phyloP scores from a whole-genome alignment of 306 rosid genomes.

The Hylodesmum podocarpum region DNA sequence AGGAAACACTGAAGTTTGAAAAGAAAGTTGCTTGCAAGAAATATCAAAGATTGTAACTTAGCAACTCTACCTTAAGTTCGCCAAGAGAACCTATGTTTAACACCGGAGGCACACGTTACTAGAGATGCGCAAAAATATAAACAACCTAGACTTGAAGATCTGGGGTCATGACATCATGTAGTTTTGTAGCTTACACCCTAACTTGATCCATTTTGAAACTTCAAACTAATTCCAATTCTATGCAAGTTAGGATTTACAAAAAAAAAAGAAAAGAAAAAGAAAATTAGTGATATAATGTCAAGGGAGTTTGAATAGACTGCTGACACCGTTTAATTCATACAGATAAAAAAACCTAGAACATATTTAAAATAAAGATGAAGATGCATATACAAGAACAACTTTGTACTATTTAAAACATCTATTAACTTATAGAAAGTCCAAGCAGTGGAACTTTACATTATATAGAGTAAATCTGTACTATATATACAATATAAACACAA shows the following conservation, averaged over 20 bases:
- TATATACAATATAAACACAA: constrained; percentile 40
- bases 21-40: not conserved
- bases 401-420: not conserved
- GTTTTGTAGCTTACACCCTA: not conserved
- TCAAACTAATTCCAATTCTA: not conserved
- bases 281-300: not conserved
- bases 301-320: too few relatives aligned
- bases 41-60: not conserved
- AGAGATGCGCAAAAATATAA: not conserved
- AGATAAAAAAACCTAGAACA: not conserved
- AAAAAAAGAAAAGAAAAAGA: too few relatives aligned
- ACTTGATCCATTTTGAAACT: not conserved
- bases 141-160: not conserved
- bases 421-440: constrained; percentile 7
- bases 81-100: too few relatives aligned
- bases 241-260: not conserved
- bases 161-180: not conserved
- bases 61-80: too few relatives aligned
- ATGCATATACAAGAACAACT: constrained; percentile 6
- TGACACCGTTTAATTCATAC: too few relatives aligned
- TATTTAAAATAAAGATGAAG: not conserved
- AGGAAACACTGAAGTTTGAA: not conserved
- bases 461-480: constrained; percentile 4
- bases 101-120: not conserved
- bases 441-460: constrained; percentile 30